These are phyloP conservation scores for Immersiporthe knoxdaviesiana DNA, from an alignment of 2,329 filamentous ascomycete species.

Conservation along the genomic window DNA sequence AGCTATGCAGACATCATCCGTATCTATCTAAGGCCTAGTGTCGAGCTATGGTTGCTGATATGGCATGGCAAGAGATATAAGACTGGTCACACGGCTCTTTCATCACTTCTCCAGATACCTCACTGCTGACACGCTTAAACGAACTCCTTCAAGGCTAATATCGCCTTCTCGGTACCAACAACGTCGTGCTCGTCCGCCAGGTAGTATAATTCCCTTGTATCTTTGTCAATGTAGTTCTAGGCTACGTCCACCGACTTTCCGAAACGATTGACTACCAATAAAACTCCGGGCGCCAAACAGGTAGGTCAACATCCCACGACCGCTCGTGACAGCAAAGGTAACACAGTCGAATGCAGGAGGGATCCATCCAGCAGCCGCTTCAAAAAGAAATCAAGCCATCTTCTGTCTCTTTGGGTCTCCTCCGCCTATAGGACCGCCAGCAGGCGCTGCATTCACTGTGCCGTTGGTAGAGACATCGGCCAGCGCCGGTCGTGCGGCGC, in stretches of 20 bases:
- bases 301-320: neutral
- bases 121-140: neutral
- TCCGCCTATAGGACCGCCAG: slow-evolving; percentile 35
- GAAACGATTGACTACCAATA: neutral
- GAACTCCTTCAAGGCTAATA: neutral
- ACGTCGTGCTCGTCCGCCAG: neutral
- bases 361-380: too few relatives aligned
- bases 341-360: neutral
- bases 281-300: slow-evolving; percentile 19
- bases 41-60: neutral
- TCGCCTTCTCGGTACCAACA: neutral
- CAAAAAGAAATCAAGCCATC: slow-evolving; percentile 34
- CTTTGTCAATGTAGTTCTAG: neutral
- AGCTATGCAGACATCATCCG: neutral
- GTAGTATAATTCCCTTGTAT: neutral
- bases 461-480: slow-evolving; percentile 55
- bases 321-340: slow-evolving; percentile 10
- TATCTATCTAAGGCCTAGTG: neutral
- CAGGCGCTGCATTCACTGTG: slow-evolving; percentile 33
- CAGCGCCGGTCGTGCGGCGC: slow-evolving; percentile 47
- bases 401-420: slow-evolving; percentile 60
- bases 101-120: neutral
- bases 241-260: neutral
- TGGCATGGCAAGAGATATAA: neutral
- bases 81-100: neutral